Percentiles rank a stretch among this genome's conserved stretches.
Evolutionary conservation across 306 rosid genomes (phyloP).

Genomic region (apple (Malus domestica)): ASM211411v1 NC_041793.1:36695501-36696000

Average conservation of each 20-base stretch:
- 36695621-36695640: conserved; percentile 97
- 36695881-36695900: conserved; percentile 99
- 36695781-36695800: conserved; percentile 87
- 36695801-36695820: conserved; percentile 97
- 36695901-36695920: conserved; percentile 99
- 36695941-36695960: conserved; percentile 94
- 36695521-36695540: conserved; percentile 97
- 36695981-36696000: conserved; percentile 13
- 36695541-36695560: conserved; percentile 96
- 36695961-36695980: conserved; percentile 78
- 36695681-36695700: background rate
- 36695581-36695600: conserved; percentile 94
- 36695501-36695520: conserved; percentile 98
- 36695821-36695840: conserved; percentile 99
- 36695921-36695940: conserved; percentile 85
- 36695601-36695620: conserved; percentile 90
- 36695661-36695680: conserved; percentile 15
- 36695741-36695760: background rate
- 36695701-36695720: background rate
- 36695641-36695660: conserved; percentile 96
- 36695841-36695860: conserved; percentile 99
- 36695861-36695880: conserved; percentile 96
- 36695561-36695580: conserved; percentile 91
- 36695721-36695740: background rate
- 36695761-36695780: background rate